A percentile compares a stretch with the other conserved stretches of the same genome.
Evolutionary conservation across 1,284 basidiomycete species (phyloP).

Genomic region (Puccinia brachypodii): DNA sequence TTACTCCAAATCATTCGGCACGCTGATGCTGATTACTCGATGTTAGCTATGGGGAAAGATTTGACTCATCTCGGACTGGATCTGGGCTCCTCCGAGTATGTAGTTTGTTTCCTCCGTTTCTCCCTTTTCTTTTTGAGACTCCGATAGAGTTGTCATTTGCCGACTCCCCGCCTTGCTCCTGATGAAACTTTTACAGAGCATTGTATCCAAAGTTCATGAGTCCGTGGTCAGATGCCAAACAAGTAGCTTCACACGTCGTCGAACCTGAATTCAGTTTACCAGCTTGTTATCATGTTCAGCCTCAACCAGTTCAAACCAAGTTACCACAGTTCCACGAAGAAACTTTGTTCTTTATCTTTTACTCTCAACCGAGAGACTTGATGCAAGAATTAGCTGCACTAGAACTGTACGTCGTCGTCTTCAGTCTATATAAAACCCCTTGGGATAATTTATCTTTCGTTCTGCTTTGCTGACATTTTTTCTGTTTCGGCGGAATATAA

Average conservation of each 20-base stretch:
- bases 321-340: constrained; percentile 89
- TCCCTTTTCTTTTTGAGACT: constrained; percentile 41
- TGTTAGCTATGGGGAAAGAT: constrained; percentile 87
- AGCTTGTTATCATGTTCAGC: constrained; percentile 87
- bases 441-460: no score
- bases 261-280: constrained; percentile 80
- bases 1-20: constrained; percentile 82
- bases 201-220: constrained; percentile 93
- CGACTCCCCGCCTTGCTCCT: background rate
- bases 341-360: constrained; percentile 99
- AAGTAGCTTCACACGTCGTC: constrained; percentile 70
- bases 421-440: no score
- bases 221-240: constrained; percentile 77
- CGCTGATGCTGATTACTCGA: constrained; percentile 76
- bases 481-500: background rate
- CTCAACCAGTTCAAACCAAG: constrained; percentile 83
- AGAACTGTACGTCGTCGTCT: constrained; percentile 68
- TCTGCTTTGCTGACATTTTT: no score
- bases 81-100: constrained; percentile 68
- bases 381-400: constrained; percentile 93
- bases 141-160: background rate
- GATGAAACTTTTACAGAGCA: constrained; percentile 62
- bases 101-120: background rate
- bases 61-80: constrained; percentile 89
- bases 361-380: constrained; percentile 86